Percentiles rank a stretch among this genome's conserved stretches.
Conservation (phyloP, 257 asterid species). For the Penstemon davidsonii region DNA sequence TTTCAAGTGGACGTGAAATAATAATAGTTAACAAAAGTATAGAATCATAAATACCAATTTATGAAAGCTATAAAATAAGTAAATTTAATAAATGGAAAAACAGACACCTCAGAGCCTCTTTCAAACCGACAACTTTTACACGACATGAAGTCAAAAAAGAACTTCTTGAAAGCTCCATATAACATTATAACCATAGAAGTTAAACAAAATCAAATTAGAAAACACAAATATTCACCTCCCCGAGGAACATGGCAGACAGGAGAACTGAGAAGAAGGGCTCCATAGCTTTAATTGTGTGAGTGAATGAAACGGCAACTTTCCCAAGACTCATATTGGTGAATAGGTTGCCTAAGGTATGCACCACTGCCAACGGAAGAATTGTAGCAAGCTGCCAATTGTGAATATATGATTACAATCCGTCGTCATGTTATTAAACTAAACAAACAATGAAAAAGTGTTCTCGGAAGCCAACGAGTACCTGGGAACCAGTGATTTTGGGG, state of each 20-base stretch:
- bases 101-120: background rate
- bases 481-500: constrained; percentile 84
- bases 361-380: constrained; percentile 86
- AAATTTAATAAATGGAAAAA: constrained; percentile 16
- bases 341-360: constrained; percentile 85
- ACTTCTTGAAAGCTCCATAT: constrained; percentile 11
- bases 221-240: constrained; percentile 60
- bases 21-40: background rate
- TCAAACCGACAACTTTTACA: background rate
- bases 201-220: constrained; percentile 7
- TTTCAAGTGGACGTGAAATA: background rate
- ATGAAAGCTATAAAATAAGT: background rate
- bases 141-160: constrained; percentile 1
- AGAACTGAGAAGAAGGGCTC: constrained; percentile 98
- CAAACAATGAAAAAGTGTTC: constrained; percentile 2
- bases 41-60: background rate
- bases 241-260: constrained; percentile 92
- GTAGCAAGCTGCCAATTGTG: constrained; percentile 66
- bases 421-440: constrained; percentile 14
- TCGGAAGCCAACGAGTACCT: constrained; percentile 46
- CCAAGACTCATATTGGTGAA: constrained; percentile 99
- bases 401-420: constrained; percentile 10
- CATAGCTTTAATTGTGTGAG: constrained; percentile 97
- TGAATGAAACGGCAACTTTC: constrained; percentile 94
- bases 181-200: background rate